Evolutionary conservation across 192 early-diverging fungal species (phyloP).

Genomic region (Backusella liffmaniae): DNA sequence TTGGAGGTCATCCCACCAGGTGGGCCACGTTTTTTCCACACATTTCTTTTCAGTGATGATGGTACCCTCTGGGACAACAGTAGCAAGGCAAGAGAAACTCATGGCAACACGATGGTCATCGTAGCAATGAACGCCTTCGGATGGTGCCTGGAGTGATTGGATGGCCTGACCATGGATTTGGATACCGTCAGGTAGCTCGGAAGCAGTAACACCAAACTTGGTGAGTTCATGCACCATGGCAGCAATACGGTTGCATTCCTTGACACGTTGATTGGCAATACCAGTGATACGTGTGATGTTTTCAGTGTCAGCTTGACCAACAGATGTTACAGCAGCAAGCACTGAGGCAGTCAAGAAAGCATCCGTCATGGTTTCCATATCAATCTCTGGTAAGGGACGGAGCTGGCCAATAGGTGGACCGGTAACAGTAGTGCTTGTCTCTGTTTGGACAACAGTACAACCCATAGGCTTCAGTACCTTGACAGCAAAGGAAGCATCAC

Average conservation of each 20-base stretch:
- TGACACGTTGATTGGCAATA: constrained; percentile 96
- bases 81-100: constrained; percentile 88
- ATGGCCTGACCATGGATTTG: constrained; percentile 71
- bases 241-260: constrained; percentile 97
- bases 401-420: constrained; percentile 78
- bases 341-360: constrained; percentile 96
- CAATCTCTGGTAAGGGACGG: constrained; percentile 69
- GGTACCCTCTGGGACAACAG: constrained; percentile 68
- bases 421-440: constrained; percentile 81
- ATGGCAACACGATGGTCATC: constrained; percentile 99
- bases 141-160: constrained; percentile 44
- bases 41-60: constrained; percentile 93
- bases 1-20: constrained; percentile 96
- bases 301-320: constrained; percentile 40
- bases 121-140: constrained; percentile 84
- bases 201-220: constrained; percentile 83
- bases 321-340: constrained; percentile 85
- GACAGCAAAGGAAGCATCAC: constrained; percentile 87
- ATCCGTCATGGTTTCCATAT: constrained; percentile 99
- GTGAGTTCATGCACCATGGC: constrained; percentile 94
- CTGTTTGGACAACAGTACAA: constrained; percentile 86
- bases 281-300: constrained; percentile 85
- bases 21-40: constrained; percentile 99
- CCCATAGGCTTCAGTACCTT: constrained; percentile 93
- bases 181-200: constrained; percentile 91